Evolutionary conservation across 148 eudicot species (phyloP).

Genomic region (Mesembryanthemum crystallinum): DNA sequence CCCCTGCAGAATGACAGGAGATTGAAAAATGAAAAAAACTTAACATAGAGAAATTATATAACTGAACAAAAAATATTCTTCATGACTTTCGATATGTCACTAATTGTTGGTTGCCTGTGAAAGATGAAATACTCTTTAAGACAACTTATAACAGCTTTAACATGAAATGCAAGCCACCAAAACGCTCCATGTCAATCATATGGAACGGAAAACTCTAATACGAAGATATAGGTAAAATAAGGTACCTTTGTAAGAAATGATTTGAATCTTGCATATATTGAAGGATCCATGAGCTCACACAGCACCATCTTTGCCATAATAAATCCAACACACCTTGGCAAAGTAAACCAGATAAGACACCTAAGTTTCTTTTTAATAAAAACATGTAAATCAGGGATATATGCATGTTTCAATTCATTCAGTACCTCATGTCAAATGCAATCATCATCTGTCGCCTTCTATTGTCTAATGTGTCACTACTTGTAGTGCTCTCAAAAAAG

Average conservation of each 20-base stretch:
- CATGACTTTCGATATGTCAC: not conserved
- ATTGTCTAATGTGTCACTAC: slow-evolving; percentile 36
- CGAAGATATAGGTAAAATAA: not conserved
- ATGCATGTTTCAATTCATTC: not conserved
- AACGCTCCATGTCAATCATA: not conserved
- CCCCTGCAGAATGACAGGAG: slow-evolving; percentile 44
- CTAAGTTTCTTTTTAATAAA: not conserved
- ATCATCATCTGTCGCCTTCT: slow-evolving; percentile 92
- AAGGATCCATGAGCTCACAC: slow-evolving; percentile 92
- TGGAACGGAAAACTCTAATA: not conserved
- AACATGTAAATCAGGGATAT: not conserved
- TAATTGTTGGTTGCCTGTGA: not conserved
- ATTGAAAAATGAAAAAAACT: not conserved
- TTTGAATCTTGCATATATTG: slow-evolving; percentile 68
- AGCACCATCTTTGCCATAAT: slow-evolving; percentile 96
- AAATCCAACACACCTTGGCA: slow-evolving; percentile 84
- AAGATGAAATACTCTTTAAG: not conserved
- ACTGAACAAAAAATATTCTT: not conserved
- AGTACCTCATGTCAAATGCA: slow-evolving; percentile 98
- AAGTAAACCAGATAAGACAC: not conserved
- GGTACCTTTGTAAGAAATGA: slow-evolving; percentile 80
- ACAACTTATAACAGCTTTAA: not conserved
- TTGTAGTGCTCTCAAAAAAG: slow-evolving; percentile 51
- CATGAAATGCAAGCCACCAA: not conserved
- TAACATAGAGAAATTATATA: not conserved